phyloP scores from a whole-genome alignment of 352 stramenopile genomes.

The Globisporangium parvum region DNA sequence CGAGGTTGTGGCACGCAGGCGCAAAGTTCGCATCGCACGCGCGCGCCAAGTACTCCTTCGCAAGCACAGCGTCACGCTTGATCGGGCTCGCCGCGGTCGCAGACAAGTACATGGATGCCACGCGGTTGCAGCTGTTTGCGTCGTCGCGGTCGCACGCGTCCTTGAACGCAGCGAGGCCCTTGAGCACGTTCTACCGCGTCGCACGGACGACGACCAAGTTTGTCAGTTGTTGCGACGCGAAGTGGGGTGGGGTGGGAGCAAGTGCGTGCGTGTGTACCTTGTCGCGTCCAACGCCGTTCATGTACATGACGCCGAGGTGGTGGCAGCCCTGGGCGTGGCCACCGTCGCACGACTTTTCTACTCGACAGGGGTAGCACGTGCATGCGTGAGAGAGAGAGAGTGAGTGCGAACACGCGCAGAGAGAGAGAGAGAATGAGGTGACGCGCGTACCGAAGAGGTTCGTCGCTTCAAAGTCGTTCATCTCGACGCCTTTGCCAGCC shows the following conservation, averaged over 20 bases:
- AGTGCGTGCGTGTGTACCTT: slow-evolving; percentile 34
- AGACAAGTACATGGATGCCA: slow-evolving; percentile 71
- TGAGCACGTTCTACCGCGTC: slow-evolving; percentile 60
- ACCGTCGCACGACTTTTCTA: slow-evolving; percentile 74
- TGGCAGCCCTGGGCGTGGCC: slow-evolving; percentile 75
- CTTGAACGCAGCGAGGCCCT: slow-evolving; percentile 68
- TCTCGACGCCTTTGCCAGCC: slow-evolving; percentile 63
- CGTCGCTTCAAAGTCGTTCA: slow-evolving; percentile 63
- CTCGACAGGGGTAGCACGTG: background rate
- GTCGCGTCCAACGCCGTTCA: slow-evolving; percentile 57
- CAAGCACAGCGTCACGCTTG: slow-evolving; percentile 40
- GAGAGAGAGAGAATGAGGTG: background rate
- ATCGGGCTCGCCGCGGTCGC: slow-evolving; percentile 25
- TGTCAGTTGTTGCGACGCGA: too few relatives aligned
- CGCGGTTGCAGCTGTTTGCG: slow-evolving; percentile 75
- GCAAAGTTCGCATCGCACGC: slow-evolving; percentile 83
- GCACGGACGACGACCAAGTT: too few relatives aligned
- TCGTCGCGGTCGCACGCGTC: slow-evolving; percentile 71
- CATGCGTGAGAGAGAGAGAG: background rate
- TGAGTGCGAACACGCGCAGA: background rate
- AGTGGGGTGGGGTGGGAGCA: too few relatives aligned
- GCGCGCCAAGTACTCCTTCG: slow-evolving; percentile 63
- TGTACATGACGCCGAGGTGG: slow-evolving; percentile 81
- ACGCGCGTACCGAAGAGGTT: slow-evolving; percentile 55
- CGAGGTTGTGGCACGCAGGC: slow-evolving; percentile 84